phyloP scores from a whole-genome alignment of 345 rosid species.

The Cardiospermum halicacabum region DNA sequence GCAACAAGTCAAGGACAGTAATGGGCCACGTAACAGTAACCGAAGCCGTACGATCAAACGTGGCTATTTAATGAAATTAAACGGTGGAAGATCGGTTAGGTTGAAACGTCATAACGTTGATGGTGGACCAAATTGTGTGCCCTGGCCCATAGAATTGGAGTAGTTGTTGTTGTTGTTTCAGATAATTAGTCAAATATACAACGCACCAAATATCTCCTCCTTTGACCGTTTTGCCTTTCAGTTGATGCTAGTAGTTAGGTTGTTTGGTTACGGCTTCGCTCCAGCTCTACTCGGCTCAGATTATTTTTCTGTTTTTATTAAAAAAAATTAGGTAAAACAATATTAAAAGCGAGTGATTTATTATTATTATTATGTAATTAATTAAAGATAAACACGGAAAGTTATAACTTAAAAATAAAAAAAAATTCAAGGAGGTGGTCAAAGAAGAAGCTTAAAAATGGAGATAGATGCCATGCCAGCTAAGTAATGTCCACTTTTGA shows the following conservation, averaged over 20 bases:
- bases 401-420: background rate
- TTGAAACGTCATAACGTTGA: conserved; percentile 9
- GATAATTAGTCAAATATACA: background rate
- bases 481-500: background rate
- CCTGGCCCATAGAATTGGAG: conserved; percentile 1
- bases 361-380: no score
- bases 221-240: conserved; percentile 1
- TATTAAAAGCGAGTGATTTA: background rate
- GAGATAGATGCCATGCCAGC: conserved; percentile 16
- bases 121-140: background rate
- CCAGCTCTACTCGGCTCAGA: background rate
- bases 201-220: background rate
- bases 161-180: background rate
- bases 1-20: background rate
- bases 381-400: background rate
- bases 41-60: conserved; percentile 3
- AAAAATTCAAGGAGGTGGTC: background rate
- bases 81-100: background rate
- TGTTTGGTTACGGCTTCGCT: background rate
- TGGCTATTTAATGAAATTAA: background rate
- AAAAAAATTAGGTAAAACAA: background rate
- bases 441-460: conserved; percentile 18
- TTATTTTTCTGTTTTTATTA: background rate
- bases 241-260: no score
- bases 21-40: background rate